A percentile compares a stretch with the other conserved stretches of the same genome.
phyloP scores from a whole-genome alignment of 768 basidiomycete genomes.

The Boletales sp. region DNA sequence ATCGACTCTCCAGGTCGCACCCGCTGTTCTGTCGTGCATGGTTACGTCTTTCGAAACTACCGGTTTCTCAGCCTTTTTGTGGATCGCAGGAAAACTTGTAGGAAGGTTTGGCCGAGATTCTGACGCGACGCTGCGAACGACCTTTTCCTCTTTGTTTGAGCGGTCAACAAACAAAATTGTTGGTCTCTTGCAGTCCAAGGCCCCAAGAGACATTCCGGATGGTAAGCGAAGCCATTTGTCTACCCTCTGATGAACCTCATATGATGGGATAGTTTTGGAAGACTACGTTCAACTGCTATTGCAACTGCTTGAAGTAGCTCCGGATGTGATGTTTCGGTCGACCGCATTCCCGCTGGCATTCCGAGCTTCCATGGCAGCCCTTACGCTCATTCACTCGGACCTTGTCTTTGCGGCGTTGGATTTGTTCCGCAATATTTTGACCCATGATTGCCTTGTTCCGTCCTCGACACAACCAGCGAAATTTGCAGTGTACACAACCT shows the following conservation, averaged over 20 bases:
- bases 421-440: slow-evolving; percentile 69
- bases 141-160: slow-evolving; percentile 70
- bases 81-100: slow-evolving; percentile 91
- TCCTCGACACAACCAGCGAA: slow-evolving; percentile 52
- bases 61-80: slow-evolving; percentile 83
- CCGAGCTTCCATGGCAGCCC: slow-evolving; percentile 68
- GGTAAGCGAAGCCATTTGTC: slow-evolving; percentile 49
- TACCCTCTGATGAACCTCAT: slow-evolving; percentile 4
- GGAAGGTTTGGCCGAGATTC: slow-evolving; percentile 69
- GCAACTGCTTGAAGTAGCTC: slow-evolving; percentile 61
- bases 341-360: slow-evolving; percentile 76
- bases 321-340: slow-evolving; percentile 78
- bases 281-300: slow-evolving; percentile 85
- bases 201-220: slow-evolving; percentile 79
- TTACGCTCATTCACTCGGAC: slow-evolving; percentile 80
- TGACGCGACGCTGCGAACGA: slow-evolving; percentile 48
- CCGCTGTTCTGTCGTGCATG: slow-evolving; percentile 74
- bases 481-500: slow-evolving; percentile 55
- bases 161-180: slow-evolving; percentile 69
- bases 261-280: slow-evolving; percentile 69
- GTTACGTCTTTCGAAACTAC: slow-evolving; percentile 72
- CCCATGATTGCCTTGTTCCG: slow-evolving; percentile 65
- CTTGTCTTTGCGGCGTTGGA: slow-evolving; percentile 81
- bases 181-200: slow-evolving; percentile 60
- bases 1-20: slow-evolving; percentile 61